Evolutionary conservation across 225 moss, liverwort and hornwort species (phyloP), one percentile per base, ranked within the genome.

Genomic region (Pleurozium schreberi): DNA sequence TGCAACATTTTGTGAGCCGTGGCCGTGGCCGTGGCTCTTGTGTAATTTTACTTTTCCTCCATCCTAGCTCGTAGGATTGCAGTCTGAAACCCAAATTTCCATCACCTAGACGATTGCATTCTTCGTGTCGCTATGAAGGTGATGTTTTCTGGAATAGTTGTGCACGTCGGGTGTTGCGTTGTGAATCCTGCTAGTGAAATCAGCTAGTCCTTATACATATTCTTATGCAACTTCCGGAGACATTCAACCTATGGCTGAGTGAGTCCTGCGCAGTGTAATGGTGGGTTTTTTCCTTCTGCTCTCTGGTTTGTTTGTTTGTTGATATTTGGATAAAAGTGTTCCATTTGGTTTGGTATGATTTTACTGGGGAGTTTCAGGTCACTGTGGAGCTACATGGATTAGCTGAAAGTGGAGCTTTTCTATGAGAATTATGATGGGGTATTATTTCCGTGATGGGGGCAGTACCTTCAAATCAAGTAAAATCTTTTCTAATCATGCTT

Each of bases 1-100:
- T 92, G 92, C 92, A 92, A 81, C 80, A 89, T 92, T 63, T 73
- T 92, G 87, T 92, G 92, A 89, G 79, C 59, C 33, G 27, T 53
- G n/a, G 80, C 58, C 87, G 62, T 69, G 57, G n/a, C n/a, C n/a
- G n/a, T n/a, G 84, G 84, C 74, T 18, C 87, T 47, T 82, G 55
- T 92, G 82, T 85, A 92, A 28, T 85, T 89, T 64, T 76, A 90
- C 50, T 57, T n/a, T n/a, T 70, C 28, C 31, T 75, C 74, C 34
- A 40, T 40, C 58, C 58, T n/a, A n/a, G n/a, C n/a, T 88, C 30
- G 81, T 82, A 62, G 62, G 20, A n/a, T 40, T 81, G 9, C 53
- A 57, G 6, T 43, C n/a, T 23, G 40, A 50, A 85, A 18, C 27
- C 70, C 34, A 52, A 42, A 22, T 34, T 66, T 68, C 27, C 50